Evolutionary conservation across 805 yeast species (phyloP), one percentile per base, ranked within the genome.

Genomic region (Cephaloascus fragrans): DNA sequence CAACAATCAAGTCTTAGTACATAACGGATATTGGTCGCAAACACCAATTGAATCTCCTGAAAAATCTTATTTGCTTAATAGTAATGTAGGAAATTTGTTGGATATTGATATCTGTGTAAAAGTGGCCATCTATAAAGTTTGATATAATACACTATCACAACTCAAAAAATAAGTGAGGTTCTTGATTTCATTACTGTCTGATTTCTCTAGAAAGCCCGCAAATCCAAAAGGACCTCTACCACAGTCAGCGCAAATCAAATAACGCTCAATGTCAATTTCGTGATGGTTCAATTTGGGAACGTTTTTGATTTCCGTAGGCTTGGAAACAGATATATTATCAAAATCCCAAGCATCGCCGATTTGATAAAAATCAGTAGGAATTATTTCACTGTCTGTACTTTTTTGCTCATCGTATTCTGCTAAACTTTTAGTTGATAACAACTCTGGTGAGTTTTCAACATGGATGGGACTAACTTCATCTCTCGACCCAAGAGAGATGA

Each of bases 171-270:
- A 71, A 6, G 55, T 52, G 37, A 73, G 55, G 34, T 64, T 54
- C 42, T 64, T 59, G 8, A 59, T 62, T 19, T 66, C 67, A n/a
- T n/a, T n/a, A 5, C 51, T 53, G 15, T 49, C 53, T 12, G 44
- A 39, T 4, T 44, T 47, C 8, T 40, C 43, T 2, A 26, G 41
- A 34, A 52, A 65, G 4, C 71, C 80, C 20, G 77, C 87, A 60
- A 71, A 79, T 17, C 94, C 94, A 16, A 83, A 48, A 0, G 90
- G 90, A 0, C 94, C 94, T 41, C 69, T 65, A 47, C 83, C 89
- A 59, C 94, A 83, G 43, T 80, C 88, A 4, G 87, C 75, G 53
- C 94, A 83, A 2, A 78, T 68, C 32, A 83, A 55, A 36, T 76
- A 64, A 39, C 87, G 61, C 36, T 70, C 71, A 18, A 81, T 56